Evolutionary conservation across 2,329 filamentous ascomycete genomes (phyloP), one percentile per base, ranked within the genome.

Genomic region (Aspergillus luchuensis): DNA sequence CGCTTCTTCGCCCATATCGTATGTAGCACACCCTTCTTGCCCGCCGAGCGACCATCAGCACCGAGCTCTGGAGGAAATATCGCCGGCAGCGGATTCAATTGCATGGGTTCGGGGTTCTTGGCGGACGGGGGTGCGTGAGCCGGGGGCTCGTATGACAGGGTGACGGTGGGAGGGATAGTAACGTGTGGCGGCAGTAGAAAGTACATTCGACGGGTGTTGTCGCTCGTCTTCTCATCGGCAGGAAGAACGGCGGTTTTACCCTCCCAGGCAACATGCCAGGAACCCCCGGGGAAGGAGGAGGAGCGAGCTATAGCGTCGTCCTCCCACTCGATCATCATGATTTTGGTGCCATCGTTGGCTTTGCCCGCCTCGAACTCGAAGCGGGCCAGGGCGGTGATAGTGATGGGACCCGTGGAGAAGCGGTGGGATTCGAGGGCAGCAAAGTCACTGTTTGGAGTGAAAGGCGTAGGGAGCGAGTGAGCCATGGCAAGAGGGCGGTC

Each of bases 291-390:
- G 17, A 70, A 72, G 11, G 33, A 72, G 15, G 81, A 65, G 10
- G 77, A 76, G 55, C 79, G 76, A 2, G 78, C 82, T 45, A 79
- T 75, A 61, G 83, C 79, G 66, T 85, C 84, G 56, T 89, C 86
- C 72, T 91, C 87, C 92, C 92, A 97, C 75, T 97, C 92, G 41
- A 96, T 89, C 91, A 97, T 95, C 68, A 97, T 80, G 64, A 97
- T 89, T 80, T 96, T 97, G 64, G 91, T 96, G 43, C 92, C 92
- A 66, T 93, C 89, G 69, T 91, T 91, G 53, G 87, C 89, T 73
- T 85, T 86, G 38, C 88, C 89, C 0, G 86, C 82, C 76, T 93
- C 90, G 72, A 96, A 96, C 74, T 97, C 92, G 77, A 96, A 97
- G 61, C 92, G 88, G 49, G 91, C 89, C 49, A 92, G 81, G n/a